Percentiles rank a stretch among this genome's conserved stretches.
These are phyloP conservation scores for Saprolegnia diclina DNA, from an alignment of 352 stramenopile genomes.

Conservation along the genomic window DNA sequence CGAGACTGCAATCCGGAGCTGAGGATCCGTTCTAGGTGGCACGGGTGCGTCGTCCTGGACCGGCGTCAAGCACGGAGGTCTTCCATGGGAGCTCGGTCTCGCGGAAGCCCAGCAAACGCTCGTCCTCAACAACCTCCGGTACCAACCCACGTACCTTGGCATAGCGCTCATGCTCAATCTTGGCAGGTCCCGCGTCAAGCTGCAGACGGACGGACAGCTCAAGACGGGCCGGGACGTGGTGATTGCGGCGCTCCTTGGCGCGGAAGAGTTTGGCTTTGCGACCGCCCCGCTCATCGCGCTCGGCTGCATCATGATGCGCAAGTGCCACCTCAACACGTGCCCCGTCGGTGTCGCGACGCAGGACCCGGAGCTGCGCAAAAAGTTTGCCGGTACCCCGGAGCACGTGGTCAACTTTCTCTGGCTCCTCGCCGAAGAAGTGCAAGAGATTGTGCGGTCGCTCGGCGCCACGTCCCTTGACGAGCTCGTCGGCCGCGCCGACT, in stretches of 20 bases:
- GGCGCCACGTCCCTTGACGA: slow-evolving; percentile 92
- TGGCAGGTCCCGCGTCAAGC: slow-evolving; percentile 65
- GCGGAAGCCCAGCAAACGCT: slow-evolving; percentile 96
- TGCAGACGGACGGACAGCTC: slow-evolving; percentile 95
- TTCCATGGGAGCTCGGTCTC: slow-evolving; percentile 95
- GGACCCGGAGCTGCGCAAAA: slow-evolving; percentile 92
- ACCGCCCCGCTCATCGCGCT: slow-evolving; percentile 93
- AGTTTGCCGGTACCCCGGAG: slow-evolving; percentile 94
- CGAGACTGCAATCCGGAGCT: neutral
- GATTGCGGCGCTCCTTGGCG: slow-evolving; percentile 91
- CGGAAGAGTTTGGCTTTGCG: slow-evolving; percentile 95
- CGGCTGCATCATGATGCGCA: slow-evolving; percentile 98
- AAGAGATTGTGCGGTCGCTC: slow-evolving; percentile 63
- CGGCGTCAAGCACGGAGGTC: slow-evolving; percentile 89
- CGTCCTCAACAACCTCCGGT: slow-evolving; percentile 92
- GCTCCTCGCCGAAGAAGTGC: slow-evolving; percentile 93
- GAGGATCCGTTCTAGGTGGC: slow-evolving; percentile 37
- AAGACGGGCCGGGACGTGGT: slow-evolving; percentile 92
- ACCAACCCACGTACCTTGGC: too few relatives aligned
- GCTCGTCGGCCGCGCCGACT: slow-evolving; percentile 90
- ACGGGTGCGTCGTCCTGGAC: slow-evolving; percentile 94
- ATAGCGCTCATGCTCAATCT: too few relatives aligned
- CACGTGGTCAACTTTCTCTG: slow-evolving; percentile 98
- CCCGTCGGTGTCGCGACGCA: slow-evolving; percentile 97
- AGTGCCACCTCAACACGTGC: slow-evolving; percentile 97